These are phyloP conservation scores for Monosporozyma unispora DNA, from an alignment of 805 yeast species.

Conservation along the genomic window DNA sequence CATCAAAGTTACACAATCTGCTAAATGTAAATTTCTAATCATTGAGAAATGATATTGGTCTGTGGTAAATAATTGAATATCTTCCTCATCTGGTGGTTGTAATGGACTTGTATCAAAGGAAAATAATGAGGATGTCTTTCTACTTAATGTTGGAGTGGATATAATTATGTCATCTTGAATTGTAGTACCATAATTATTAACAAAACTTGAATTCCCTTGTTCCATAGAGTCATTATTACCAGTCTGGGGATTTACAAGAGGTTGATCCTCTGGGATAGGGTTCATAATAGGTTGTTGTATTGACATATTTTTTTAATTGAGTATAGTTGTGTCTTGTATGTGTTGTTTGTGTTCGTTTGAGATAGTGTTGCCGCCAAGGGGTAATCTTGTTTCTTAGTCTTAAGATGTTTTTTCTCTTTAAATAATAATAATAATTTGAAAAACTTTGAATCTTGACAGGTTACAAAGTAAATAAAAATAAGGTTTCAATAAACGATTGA, in stretches of 20 bases:
- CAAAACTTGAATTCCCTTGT: background rate
- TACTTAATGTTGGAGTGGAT: conserved; percentile 11
- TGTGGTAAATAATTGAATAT: conserved; percentile 67
- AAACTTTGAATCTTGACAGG: too few species aligned
- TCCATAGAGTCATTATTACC: background rate
- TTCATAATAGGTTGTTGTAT: background rate
- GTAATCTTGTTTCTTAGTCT: too few species aligned
- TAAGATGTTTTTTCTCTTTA: too few species aligned
- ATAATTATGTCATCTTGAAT: background rate
- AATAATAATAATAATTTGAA: too few species aligned
- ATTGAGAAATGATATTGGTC: conserved; percentile 82
- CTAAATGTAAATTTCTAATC: conserved; percentile 82
- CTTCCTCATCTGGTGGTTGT: conserved; percentile 72
- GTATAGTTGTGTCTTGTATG: background rate
- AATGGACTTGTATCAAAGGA: conserved; percentile 44
- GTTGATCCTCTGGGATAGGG: background rate
- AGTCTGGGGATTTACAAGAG: background rate
- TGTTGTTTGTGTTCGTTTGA: background rate
- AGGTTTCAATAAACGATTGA: too few species aligned
- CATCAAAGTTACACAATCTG: conserved; percentile 88
- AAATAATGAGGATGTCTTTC: conserved; percentile 50
- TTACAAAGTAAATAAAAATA: too few species aligned
- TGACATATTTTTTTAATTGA: background rate
- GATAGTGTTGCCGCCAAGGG: conserved; percentile 1
- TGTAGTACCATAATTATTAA: background rate